Conservation (phyloP, 2,329 filamentous ascomycete genomes). For the Colletotrichum zoysiae region DNA sequence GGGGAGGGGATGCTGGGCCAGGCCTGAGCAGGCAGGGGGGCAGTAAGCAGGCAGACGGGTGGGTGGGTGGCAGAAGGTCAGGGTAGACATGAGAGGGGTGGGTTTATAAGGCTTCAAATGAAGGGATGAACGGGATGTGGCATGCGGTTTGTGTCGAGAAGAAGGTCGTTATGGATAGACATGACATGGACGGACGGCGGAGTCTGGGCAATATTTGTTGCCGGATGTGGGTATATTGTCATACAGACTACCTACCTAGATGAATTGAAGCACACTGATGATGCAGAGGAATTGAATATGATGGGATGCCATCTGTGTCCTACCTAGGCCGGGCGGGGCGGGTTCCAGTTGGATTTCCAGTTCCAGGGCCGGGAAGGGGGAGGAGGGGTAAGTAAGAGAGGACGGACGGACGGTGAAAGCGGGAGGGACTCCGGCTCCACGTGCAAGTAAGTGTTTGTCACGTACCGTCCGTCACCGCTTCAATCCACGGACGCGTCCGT, state of each 20-base stretch:
- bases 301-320: not conserved
- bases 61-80: not conserved
- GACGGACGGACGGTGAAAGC: not conserved
- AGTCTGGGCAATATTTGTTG: not conserved
- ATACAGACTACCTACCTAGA: not conserved
- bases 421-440: not conserved
- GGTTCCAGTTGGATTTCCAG: too few relatives aligned
- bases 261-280: slow-evolving; percentile 24
- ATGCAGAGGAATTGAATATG: not conserved
- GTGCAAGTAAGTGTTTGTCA: slow-evolving; percentile 4
- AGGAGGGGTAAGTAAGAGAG: not conserved
- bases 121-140: slow-evolving; percentile 28
- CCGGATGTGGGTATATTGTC: not conserved
- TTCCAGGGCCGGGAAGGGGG: too few relatives aligned
- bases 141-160: slow-evolving; percentile 2
- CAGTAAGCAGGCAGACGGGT: slow-evolving; percentile 11
- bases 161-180: not conserved
- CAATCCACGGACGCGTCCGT: slow-evolving; percentile 4
- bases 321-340: too few relatives aligned
- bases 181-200: not conserved
- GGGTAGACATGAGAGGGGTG: not conserved
- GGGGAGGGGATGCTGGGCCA: not conserved
- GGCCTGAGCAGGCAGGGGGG: slow-evolving; percentile 25
- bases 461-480: slow-evolving; percentile 13
- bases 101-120: slow-evolving; percentile 8